Percentiles rank a stretch among this genome's conserved stretches.
Evolutionary conservation across 495 filamentous ascomycete genomes (phyloP).

Genomic region (Collariella sp.): DNA sequence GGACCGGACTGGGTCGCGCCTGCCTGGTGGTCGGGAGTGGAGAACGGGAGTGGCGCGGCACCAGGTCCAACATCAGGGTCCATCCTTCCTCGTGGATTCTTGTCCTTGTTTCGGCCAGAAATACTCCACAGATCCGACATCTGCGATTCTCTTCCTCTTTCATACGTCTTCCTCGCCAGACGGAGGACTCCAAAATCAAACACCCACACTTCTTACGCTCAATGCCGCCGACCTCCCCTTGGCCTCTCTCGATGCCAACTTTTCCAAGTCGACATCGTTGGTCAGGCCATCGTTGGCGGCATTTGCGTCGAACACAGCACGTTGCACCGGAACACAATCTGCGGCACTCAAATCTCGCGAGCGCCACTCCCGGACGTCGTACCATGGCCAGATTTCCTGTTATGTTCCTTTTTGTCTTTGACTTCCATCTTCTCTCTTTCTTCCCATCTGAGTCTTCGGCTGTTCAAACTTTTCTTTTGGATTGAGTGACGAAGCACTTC

Average conservation of each 20-base stretch:
- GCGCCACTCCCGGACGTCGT: conserved; percentile 3
- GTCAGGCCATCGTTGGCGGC: not conserved
- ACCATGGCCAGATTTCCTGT: too few relatives aligned
- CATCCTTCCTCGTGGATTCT: conserved; percentile 2
- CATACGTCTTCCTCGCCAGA: not conserved
- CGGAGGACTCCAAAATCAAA: not conserved
- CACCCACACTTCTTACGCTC: too few relatives aligned
- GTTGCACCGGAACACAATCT: not conserved
- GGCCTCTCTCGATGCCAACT: too few relatives aligned
- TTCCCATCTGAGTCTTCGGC: too few relatives aligned
- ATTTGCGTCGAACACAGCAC: not conserved
- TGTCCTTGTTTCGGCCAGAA: conserved; percentile 1
- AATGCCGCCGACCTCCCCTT: too few relatives aligned
- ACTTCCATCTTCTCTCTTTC: too few relatives aligned
- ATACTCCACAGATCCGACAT: not conserved
- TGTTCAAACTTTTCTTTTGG: too few relatives aligned
- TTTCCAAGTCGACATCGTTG: not conserved
- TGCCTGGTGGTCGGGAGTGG: conserved; percentile 2
- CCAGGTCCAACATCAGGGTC: conserved; percentile 1
- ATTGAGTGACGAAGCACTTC: too few relatives aligned
- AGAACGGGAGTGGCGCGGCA: conserved; percentile 2
- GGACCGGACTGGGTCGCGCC: conserved; percentile 3
- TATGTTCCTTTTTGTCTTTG: too few relatives aligned
- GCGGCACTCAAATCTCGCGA: conserved; percentile 2
- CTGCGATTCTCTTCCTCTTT: not conserved